A percentile compares a stretch with the other conserved stretches of the same genome.
These are phyloP conservation scores for Saccharomycopsis babjevae DNA, from an alignment of 805 yeast species.

Conservation along the genomic window DNA sequence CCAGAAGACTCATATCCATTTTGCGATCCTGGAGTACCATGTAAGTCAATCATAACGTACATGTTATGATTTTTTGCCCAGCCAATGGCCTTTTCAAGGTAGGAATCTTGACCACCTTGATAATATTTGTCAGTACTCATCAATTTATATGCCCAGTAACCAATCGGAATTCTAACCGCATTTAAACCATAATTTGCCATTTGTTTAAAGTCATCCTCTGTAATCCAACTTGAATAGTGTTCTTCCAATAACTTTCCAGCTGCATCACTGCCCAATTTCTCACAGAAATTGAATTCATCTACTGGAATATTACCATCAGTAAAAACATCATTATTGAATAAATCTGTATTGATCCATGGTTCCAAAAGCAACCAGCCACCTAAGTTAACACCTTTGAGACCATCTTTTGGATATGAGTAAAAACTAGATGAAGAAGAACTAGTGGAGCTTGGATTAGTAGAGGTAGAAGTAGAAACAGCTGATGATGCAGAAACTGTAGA, in stretches of 20 bases:
- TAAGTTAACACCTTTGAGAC: constrained; percentile 39
- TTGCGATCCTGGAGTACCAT: constrained; percentile 78
- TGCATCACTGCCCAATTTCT: constrained; percentile 36
- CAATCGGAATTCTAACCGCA: constrained; percentile 65
- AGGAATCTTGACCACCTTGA: constrained; percentile 43
- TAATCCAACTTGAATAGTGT: constrained; percentile 53
- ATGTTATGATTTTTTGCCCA: constrained; percentile 58
- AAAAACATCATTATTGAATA: constrained; percentile 32
- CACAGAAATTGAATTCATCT: constrained; percentile 51
- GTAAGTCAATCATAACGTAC: constrained; percentile 66
- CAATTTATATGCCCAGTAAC: constrained; percentile 61
- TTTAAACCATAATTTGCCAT: constrained; percentile 49
- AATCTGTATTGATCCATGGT: constrained; percentile 59
- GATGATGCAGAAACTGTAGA: not conserved
- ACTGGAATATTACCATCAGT: constrained; percentile 34
- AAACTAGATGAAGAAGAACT: constrained; percentile 7
- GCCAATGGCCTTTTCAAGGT: constrained; percentile 51
- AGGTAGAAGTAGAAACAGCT: not conserved
- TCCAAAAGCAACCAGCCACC: constrained; percentile 72
- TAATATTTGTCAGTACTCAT: constrained; percentile 37
- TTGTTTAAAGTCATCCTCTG: constrained; percentile 45
- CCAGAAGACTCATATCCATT: constrained; percentile 85
- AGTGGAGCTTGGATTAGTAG: constrained; percentile 8
- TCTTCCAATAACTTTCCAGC: constrained; percentile 33
- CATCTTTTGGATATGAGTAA: constrained; percentile 11